These are phyloP conservation scores for Moesziomyces parantarcticus DNA, from an alignment of 1,284 basidiomycete species.

Conservation along the genomic window DNA sequence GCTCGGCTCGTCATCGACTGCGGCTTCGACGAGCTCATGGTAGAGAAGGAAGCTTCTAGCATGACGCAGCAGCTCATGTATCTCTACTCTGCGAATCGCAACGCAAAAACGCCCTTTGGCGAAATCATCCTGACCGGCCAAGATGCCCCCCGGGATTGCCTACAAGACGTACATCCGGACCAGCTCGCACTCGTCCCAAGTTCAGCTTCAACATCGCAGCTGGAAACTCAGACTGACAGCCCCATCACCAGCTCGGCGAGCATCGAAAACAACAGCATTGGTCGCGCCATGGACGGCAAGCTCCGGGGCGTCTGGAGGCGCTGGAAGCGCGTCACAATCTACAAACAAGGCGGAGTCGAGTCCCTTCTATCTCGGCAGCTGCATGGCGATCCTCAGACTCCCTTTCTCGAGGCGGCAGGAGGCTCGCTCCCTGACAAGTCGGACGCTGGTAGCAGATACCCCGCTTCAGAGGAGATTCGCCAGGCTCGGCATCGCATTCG, in stretches of 20 bases:
- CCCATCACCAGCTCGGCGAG: constrained; percentile 3
- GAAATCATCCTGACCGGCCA: constrained; percentile 80
- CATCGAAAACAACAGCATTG: constrained; percentile 74
- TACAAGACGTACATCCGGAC: constrained; percentile 31
- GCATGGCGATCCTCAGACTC: background rate
- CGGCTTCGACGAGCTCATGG: constrained; percentile 94
- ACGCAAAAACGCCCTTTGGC: constrained; percentile 77
- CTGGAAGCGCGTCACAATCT: constrained; percentile 86
- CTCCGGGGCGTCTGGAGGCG: constrained; percentile 78
- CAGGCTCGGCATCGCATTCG: constrained; percentile 26
- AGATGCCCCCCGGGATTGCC: constrained; percentile 65
- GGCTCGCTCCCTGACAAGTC: background rate
- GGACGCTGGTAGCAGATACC: constrained; percentile 3
- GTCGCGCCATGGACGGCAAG: constrained; percentile 78
- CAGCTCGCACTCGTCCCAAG: constrained; percentile 22
- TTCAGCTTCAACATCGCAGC: background rate
- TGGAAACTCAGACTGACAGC: background rate
- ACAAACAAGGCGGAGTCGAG: constrained; percentile 72
- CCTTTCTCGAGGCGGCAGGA: background rate
- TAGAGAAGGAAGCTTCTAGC: constrained; percentile 90
- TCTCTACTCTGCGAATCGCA: constrained; percentile 86
- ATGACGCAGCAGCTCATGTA: constrained; percentile 88
- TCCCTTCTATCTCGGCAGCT: constrained; percentile 14
- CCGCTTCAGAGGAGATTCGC: constrained; percentile 9
- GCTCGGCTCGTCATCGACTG: constrained; percentile 84